Conservation (phyloP, 345 rosid genomes). For the Citrus maxima region DNA sequence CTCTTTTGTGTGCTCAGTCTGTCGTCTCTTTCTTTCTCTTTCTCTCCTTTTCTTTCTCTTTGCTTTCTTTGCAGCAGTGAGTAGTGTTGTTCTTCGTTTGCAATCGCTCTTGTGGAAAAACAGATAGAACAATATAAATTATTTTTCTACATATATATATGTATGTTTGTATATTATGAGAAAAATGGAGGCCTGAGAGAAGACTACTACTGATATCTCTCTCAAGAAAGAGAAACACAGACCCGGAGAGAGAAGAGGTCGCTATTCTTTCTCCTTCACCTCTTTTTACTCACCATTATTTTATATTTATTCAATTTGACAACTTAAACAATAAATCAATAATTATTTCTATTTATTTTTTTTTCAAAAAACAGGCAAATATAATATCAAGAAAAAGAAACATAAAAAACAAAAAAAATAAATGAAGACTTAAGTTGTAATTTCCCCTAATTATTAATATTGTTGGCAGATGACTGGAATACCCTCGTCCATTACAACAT, state of each 20-base stretch:
- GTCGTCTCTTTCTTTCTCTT: constrained; percentile 38
- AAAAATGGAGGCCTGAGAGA: constrained; percentile 21
- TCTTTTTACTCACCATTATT: constrained; percentile 30
- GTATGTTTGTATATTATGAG: not conserved
- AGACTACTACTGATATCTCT: constrained; percentile 21
- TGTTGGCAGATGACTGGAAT: constrained; percentile 8
- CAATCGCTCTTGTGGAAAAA: constrained; percentile 17
- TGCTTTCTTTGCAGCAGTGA: constrained; percentile 24
- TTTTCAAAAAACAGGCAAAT: not conserved
- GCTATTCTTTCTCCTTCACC: constrained; percentile 44
- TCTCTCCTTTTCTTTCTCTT: constrained; percentile 37
- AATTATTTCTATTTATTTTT: too few species aligned
- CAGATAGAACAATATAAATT: constrained; percentile 3
- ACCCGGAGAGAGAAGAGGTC: constrained; percentile 39
- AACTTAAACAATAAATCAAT: not conserved
- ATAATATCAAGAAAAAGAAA: not conserved
- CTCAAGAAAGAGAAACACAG: constrained; percentile 13
- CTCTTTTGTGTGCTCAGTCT: constrained; percentile 12
- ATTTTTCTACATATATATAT: not conserved
- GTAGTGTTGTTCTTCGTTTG: constrained; percentile 5
- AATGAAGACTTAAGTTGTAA: constrained; percentile 23
- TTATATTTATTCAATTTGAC: constrained; percentile 13
- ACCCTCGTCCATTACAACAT: not conserved
- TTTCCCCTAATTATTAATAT: not conserved
- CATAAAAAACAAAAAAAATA: not conserved